Base-by-base conservation (phyloP, 352 stramenopile species). In the Pythium phragmiticola region DNA sequence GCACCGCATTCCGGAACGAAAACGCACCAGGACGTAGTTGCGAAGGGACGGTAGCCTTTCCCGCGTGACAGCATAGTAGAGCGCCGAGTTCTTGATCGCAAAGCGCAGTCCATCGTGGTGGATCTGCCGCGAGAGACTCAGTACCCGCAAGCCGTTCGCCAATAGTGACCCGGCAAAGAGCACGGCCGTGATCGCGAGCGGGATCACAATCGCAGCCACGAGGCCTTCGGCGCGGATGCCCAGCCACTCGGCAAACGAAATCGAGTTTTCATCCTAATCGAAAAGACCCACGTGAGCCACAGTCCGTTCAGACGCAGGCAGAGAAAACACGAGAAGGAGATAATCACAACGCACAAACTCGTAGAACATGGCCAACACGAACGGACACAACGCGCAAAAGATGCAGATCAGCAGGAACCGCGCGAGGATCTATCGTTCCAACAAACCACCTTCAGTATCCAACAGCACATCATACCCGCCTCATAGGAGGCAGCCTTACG, bases 371-470 rank as follows among this genome's bases (percentile, higher is more conserved):
- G 82, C 79, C 36, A 96, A 58, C 42, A 92, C 72, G 39, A 94
- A 92, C 30, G 87, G 87, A 50, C 86, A 94, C 19, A 93, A 63
- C 43, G 80, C 84, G 50, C 87, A 94, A 61, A 94, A 88, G 41
- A 95, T 91, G 72, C 77, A 90, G 51, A 96, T 92, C n/a, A 95
- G 71, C 62, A 94, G 69, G 71, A 94, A 95, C 36, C 87, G 85
- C 57, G 84, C 87, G 14, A 92, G 73, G 64, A 96, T 95, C 87
- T 96, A 51, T 6, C 34, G 7, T 60, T 1, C 21, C 17, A 19
- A 6, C 16, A 41, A 50, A 21, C 21, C 17, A 43, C 11, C 12
- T 51, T 30, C 51, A 56, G 26, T 5, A 30, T 30, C 19, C 63
- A 69, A 19, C 43, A 49, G 43, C 43, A 30, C 26, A 30, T 5